Percentiles rank a stretch among this genome's conserved stretches.
phyloP scores from a whole-genome alignment of 108 stramenopile species.

The Aureococcus anophagefferens region DNA sequence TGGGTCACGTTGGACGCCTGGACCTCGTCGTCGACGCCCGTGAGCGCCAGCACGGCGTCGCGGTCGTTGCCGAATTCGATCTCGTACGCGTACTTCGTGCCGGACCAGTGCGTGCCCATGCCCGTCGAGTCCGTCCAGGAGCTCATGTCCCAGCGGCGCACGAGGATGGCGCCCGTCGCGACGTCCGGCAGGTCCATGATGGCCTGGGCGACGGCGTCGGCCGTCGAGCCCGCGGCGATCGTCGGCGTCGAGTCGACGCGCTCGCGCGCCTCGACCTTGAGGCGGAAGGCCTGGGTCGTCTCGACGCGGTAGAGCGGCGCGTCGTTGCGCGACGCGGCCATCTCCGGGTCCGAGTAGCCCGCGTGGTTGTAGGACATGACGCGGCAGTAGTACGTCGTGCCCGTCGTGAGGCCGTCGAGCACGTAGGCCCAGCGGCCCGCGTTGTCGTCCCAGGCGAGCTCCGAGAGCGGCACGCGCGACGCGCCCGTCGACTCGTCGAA shows the following conservation, averaged over 20 bases:
- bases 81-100: too few relatives aligned
- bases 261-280: too few relatives aligned
- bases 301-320: not conserved
- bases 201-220: not conserved
- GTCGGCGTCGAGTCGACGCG: too few relatives aligned
- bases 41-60: too few relatives aligned
- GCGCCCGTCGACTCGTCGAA: slow-evolving; percentile 22
- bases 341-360: slow-evolving; percentile 26
- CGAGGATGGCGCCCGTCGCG: not conserved
- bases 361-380: slow-evolving; percentile 56
- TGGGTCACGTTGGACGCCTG: too few relatives aligned
- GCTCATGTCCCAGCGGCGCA: not conserved
- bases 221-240: not conserved
- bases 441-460: not conserved
- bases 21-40: too few relatives aligned
- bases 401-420: slow-evolving; percentile 51
- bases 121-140: not conserved
- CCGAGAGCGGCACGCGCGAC: not conserved
- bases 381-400: slow-evolving; percentile 54
- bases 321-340: not conserved
- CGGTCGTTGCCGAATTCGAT: too few relatives aligned
- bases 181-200: too few relatives aligned
- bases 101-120: not conserved
- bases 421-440: slow-evolving; percentile 9
- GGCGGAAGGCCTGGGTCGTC: not conserved